phyloP scores from a whole-genome alignment of 176 grass and related monocot species.

The Raddia guianensis region DNA sequence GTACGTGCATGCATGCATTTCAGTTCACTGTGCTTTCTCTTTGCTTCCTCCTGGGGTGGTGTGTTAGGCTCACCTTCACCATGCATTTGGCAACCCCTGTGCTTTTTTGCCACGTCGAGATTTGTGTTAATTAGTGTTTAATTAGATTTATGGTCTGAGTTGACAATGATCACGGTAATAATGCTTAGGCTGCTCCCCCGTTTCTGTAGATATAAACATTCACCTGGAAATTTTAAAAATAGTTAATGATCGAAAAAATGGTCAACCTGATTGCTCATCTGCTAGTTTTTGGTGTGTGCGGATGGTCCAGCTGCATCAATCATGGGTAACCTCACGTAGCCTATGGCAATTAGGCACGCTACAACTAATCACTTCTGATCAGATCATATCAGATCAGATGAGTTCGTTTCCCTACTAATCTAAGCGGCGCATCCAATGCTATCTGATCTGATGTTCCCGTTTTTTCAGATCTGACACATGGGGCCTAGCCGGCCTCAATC shows the following conservation, averaged over 20 bases:
- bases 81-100: not conserved
- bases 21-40: not conserved
- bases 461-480: not conserved
- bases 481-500: not conserved
- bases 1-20: not conserved
- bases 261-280: not conserved
- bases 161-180: slow-evolving; percentile 14
- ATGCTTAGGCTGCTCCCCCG: not conserved
- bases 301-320: slow-evolving; percentile 28
- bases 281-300: slow-evolving; percentile 4
- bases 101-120: slow-evolving; percentile 17
- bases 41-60: not conserved
- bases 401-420: not conserved
- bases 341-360: not conserved
- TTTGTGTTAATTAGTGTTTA: not conserved
- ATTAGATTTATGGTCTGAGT: not conserved
- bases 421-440: not conserved
- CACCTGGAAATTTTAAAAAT: not conserved
- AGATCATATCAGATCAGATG: not conserved
- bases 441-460: not conserved
- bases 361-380: not conserved
- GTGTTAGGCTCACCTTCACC: slow-evolving; percentile 42
- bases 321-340: not conserved
- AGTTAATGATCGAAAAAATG: not conserved
- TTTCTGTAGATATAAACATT: not conserved